Evolutionary conservation across 139 green algal species (phyloP), one percentile per base, ranked within the genome.

Genomic region (Coelastrella sp.): DNA sequence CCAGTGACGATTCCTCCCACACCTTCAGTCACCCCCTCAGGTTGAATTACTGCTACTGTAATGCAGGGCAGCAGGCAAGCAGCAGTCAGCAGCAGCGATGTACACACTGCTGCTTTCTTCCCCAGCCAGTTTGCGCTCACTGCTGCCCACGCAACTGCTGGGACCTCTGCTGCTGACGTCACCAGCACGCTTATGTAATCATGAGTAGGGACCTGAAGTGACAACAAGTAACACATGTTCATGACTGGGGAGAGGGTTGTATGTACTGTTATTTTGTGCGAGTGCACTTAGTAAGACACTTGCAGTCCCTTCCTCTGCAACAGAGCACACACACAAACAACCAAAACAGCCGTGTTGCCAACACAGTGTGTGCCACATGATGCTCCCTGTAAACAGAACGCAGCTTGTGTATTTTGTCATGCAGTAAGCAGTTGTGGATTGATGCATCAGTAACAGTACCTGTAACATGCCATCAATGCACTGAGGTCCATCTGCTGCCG

Each of bases 131-230:
- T 64, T 5, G 37, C 35, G 35, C 62, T 81, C 23, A 74, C 41
- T 40, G 53, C 81, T 40, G 81, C 81, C 81, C 68, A 71, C 23
- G 43, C 78, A 5, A 85, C 43, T n/a, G 78, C 59, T 25, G 78
- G 78, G 40, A 85, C 68, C 87, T 89, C 80, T 35, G 84, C 60
- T 37, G 48, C 72, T 37, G 62, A 69, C 9, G 57, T 79, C 30
- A 78, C 4, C 19, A 84, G 11, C 21, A 72, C 78, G n/a, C 32
- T 34, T 2, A 62, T 5, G 27, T 73, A 85, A 13, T 75, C 78
- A 4, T 21, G 9, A 19, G 30, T 23, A 25, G 40, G 69, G 25
- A 78, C 69, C 69, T 60, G 40, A 4, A 13, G 1, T 23, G 25
- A 19, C 23, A 60, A 41, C 69, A 78, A 60, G 21, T 5, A 19